Evolutionary conservation across 768 basidiomycete genomes (phyloP), one percentile per base, ranked within the genome.

Genomic region (Termitomyces sp.): DNA sequence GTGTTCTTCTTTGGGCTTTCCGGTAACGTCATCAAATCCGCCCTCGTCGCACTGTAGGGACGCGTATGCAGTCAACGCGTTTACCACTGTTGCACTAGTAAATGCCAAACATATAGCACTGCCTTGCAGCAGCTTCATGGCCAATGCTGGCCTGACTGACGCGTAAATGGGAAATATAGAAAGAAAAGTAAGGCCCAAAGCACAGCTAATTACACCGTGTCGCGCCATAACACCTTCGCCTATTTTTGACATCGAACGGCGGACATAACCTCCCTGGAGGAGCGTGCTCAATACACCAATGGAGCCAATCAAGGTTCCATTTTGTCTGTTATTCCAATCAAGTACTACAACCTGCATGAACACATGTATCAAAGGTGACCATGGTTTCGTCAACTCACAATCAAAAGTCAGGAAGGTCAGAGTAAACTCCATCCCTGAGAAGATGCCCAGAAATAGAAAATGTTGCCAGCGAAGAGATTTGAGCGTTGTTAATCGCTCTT

Each of bases 371-470:
- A 43, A 51, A 34, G 12, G 24, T 51, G 28, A 46, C 22, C 10
- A 56, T n/a, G 15, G 24, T 17, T 2, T 7, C 11, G 15, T 50
- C n/a, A 17, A 77, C 86, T 68, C 72, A 88, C 92, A 70, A 67
- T 93, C 90, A 64, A 92, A 94, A 2, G 90, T 97, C 45, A 98
- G 75, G 77, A 98, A 98, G 0, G 93, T 96, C 21, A 99, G 76
- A 0, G 96, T 99, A 70, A 98, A 98, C 67, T 99, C 96, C 48
- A 97, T 83, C 12, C 95, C 96, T 2, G 95, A 95, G 70, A 99
- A 98, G 48, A 96, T 67, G 51, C 87, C 81, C 57, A 98, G 74
- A 75, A 98, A 99, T 45, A 85, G 69, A 67, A 93, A 88, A 67
- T 98, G 95, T 15, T 90, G 68, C 43, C 73, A 70, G 38, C 87